A percentile compares a stretch with the other conserved stretches of the same genome.
These are phyloP conservation scores for Crithidia sp. DNA, from an alignment of 208 protist genomes.

Conservation along the genomic window DNA sequence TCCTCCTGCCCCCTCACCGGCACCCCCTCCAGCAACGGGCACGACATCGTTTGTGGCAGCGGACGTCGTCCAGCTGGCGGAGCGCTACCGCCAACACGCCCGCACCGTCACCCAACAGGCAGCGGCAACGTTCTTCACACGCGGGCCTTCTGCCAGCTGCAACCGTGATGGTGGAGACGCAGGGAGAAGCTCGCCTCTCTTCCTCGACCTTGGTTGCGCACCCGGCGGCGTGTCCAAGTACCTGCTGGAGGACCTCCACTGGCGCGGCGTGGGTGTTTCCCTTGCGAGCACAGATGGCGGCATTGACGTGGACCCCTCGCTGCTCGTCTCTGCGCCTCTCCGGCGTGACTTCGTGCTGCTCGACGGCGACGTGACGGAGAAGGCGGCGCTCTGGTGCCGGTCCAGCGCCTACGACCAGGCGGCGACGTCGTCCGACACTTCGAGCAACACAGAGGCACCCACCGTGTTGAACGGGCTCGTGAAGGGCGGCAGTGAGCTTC, in stretches of 20 bases:
- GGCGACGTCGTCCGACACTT: no score
- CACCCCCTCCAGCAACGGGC: conserved; percentile 1
- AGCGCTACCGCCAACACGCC: conserved; percentile 69
- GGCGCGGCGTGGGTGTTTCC: conserved; percentile 74
- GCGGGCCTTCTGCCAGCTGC: no score
- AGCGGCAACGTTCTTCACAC: conserved; percentile 22
- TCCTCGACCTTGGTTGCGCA: conserved; percentile 77
- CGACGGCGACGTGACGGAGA: conserved; percentile 43
- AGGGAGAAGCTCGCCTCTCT: conserved; percentile 24
- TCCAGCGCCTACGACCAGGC: conserved; percentile 8
- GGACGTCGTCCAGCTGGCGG: conserved; percentile 47
- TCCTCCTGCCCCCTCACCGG: neutral
- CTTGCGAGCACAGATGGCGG: conserved; percentile 53
- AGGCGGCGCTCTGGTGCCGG: conserved; percentile 27
- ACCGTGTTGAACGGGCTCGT: no score
- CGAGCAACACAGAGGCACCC: no score
- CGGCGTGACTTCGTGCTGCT: conserved; percentile 30
- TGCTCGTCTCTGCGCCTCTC: conserved; percentile 12
- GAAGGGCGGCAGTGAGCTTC: no score
- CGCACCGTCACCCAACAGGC: conserved; percentile 36
- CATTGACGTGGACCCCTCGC: conserved; percentile 53
- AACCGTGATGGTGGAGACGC: no score
- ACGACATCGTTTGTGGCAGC: conserved; percentile 50
- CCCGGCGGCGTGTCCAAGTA: conserved; percentile 79
- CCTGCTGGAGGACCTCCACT: conserved; percentile 56